These are phyloP conservation scores for Pseudogymnoascus sp. DNA, from an alignment of 2,329 filamentous ascomycete genomes.

Conservation along the genomic window DNA sequence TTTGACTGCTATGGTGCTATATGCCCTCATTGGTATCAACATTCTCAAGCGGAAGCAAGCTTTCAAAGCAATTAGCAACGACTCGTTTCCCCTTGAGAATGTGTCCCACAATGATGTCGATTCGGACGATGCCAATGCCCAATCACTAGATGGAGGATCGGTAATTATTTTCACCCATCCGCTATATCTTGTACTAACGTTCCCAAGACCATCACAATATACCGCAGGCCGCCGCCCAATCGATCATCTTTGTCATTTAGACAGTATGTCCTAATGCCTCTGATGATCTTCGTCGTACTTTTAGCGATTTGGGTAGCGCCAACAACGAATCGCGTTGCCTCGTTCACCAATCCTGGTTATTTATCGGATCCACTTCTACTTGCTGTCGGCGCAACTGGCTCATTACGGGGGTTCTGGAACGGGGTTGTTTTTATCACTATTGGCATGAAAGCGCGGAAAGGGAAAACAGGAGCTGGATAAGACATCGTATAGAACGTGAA, in stretches of 20 bases:
- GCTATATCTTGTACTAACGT: not conserved
- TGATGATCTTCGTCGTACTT: slow-evolving; percentile 62
- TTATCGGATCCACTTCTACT: slow-evolving; percentile 56
- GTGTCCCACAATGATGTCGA: slow-evolving; percentile 16
- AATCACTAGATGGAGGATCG: not conserved
- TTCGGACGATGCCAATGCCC: slow-evolving; percentile 14
- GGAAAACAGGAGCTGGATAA: not conserved
- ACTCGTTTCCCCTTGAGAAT: slow-evolving; percentile 25
- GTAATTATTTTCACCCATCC: not conserved
- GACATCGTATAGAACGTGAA: not conserved
- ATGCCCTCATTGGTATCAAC: slow-evolving; percentile 52
- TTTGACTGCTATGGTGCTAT: slow-evolving; percentile 53
- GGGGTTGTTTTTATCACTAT: slow-evolving; percentile 38
- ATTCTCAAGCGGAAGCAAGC: slow-evolving; percentile 60
- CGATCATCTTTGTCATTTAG: slow-evolving; percentile 30
- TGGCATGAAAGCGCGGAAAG: slow-evolving; percentile 28
- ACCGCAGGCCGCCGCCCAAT: slow-evolving; percentile 11
- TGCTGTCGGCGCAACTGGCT: slow-evolving; percentile 48
- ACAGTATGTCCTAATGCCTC: slow-evolving; percentile 38
- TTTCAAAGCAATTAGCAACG: slow-evolving; percentile 37
- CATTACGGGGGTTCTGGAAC: slow-evolving; percentile 70
- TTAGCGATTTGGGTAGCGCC: slow-evolving; percentile 67
- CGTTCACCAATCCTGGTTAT: slow-evolving; percentile 54
- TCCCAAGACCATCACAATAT: slow-evolving; percentile 24
- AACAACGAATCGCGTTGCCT: slow-evolving; percentile 58